Base-by-base conservation (phyloP, 331 rosid genomes). In the Dryas integrifolia region DNA sequence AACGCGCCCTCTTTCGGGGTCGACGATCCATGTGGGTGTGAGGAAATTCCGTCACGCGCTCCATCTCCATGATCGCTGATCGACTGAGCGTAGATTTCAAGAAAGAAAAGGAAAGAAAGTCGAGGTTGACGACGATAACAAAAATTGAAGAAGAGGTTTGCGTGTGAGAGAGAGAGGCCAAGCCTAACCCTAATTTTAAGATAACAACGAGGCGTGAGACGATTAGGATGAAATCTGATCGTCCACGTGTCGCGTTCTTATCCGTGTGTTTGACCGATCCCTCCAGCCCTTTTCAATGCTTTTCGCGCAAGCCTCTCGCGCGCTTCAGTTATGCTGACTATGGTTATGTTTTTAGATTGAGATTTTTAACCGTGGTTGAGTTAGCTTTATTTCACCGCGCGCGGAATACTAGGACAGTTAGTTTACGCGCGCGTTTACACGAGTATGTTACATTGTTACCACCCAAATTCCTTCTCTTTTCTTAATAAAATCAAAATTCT, bases 1-100 rank as follows among this genome's bases (percentile, higher is more conserved):
- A 74, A 15, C 97, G 91, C 63, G 98, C 92, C 69, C 96, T 67
- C 90, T 95, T 91, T 67, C 93, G 83, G 3, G 98, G 98, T 53
- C 96, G 90, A 1, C 97, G 96, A 82, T 95, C 98, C 83, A 95
- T 76, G 83, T 88, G 85, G 40, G 91, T 79, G 21, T 77, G 86
- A 7, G 96, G 97, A 65, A 94, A 94, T 83, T 89, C 98, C 16
- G 84, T 82, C 83, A 91, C 88, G 83, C 96, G 87, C 77, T 89
- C 96, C 82, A 81, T 87, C 88, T 89, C 98, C 98, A 93, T 93
- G 88, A 74, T 83, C 72, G 40, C 55, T 40, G 44, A 79, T 57
- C 72, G 4, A 44, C 8, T 15, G 7, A 38, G 12, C 24, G 12
- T 10, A 45, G 12, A 45, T 18, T 5, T 12, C 52, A 16, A 24